Evolutionary conservation across 345 rosid genomes (phyloP), one percentile per base, ranked within the genome.

Genomic region (Lumnitzera racemosa): DNA sequence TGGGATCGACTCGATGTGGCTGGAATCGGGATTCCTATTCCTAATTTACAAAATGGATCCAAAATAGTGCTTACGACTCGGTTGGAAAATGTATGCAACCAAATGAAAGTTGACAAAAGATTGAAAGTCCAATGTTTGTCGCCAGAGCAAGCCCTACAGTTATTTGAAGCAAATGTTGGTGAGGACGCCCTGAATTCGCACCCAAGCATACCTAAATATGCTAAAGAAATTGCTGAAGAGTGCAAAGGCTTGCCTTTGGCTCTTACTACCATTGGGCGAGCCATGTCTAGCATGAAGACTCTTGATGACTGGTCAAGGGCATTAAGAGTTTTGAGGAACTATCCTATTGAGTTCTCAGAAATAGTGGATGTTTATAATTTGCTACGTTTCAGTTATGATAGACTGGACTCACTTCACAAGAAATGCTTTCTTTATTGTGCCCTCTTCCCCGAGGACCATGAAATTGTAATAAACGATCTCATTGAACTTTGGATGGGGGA

Each of bases 31-130:
- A 16, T 69, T 66, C 67, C 80, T 46, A 23, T 52, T 13, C 60
- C 56, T 2, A 17, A 27, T n/a, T 1, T n/a, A n/a, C n/a, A n/a
- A 5, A 64, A 60, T 46, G 47, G 56, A 5, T 66, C 61, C 11
- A 72, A 57, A 49, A 14, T 77, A 6, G 20, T 75, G 36, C 56
- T 79, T 49, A 59, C 78, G 0, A 70, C 78, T 49, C 46, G 76
- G 1, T 64, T 51, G 0, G 56, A 62, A 64, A 54, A 71, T 15
- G 63, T 79, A 1, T 75, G 80, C 15, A 14, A 57, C 1, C 24
- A 11, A 2, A 70, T 79, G 80, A 59, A 27, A 4, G 72, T 67
- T 47, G 36, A 49, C 0, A 69, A 47, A 25, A 67, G 20, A 15
- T 2, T 4, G 29, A 27, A 27, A 49, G 65, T 72, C 8, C 27